phyloP scores from a whole-genome alignment of 2,329 filamentous ascomycete species.

The Penicillium brasilianum region DNA sequence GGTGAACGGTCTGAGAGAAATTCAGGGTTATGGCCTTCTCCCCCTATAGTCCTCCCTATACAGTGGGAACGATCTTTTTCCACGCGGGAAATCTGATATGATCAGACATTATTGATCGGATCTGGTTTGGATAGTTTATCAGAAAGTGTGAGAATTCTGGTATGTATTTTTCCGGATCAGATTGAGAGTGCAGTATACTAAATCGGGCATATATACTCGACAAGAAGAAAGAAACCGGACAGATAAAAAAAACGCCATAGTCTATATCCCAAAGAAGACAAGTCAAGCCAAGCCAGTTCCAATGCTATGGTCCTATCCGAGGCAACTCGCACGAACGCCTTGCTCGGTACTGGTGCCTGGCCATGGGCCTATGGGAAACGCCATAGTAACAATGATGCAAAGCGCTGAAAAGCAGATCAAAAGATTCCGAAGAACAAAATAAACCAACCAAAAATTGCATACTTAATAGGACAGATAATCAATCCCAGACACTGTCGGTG shows the following conservation, averaged over 20 bases:
- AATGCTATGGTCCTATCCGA: slow-evolving; percentile 3
- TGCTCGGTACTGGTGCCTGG: slow-evolving; percentile 7
- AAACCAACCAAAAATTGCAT: neutral
- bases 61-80: too few relatives aligned
- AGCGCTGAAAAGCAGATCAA: slow-evolving; percentile 28
- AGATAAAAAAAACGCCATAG: neutral
- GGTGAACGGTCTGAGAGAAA: too few relatives aligned
- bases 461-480: neutral
- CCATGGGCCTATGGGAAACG: neutral
- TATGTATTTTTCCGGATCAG: slow-evolving; percentile 8
- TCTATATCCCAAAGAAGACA: slow-evolving; percentile 1
- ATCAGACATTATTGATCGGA: neutral
- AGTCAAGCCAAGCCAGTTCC: slow-evolving; percentile 3
- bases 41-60: too few relatives aligned
- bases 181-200: neutral
- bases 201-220: neutral
- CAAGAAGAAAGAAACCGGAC: neutral
- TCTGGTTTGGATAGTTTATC: neutral
- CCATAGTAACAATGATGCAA: slow-evolving; percentile 8
- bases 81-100: slow-evolving; percentile 1
- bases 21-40: too few relatives aligned
- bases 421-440: slow-evolving; percentile 1
- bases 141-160: neutral
- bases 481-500: neutral
- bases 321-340: slow-evolving; percentile 2